These are phyloP conservation scores for Posidonia oceanica DNA, from an alignment of 116 monocot genomes.

Conservation along the genomic window DNA sequence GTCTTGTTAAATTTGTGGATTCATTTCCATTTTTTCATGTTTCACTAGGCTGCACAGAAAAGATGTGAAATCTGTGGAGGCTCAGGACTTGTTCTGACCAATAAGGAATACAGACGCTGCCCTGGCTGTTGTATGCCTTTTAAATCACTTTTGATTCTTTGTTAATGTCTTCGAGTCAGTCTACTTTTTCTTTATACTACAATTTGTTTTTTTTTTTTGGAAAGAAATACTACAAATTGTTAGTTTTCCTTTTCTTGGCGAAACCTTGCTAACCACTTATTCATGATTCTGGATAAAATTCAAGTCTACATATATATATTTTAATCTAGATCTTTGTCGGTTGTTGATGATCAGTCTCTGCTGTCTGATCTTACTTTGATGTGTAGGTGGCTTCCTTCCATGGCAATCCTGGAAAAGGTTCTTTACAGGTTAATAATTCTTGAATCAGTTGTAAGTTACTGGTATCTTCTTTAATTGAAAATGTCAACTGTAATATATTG, in stretches of 20 bases:
- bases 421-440: constrained; percentile 49
- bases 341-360: too few species aligned
- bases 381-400: constrained; percentile 87
- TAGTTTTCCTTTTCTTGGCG: too few species aligned
- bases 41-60: constrained; percentile 47
- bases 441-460: not conserved
- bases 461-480: too few species aligned
- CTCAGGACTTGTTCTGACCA: constrained; percentile 51
- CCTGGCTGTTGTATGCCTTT: constrained; percentile 59
- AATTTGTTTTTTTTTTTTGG: not conserved
- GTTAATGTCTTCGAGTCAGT: not conserved
- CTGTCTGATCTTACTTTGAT: not conserved
- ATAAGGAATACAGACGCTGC: constrained; percentile 45
- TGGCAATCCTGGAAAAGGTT: constrained; percentile 96
- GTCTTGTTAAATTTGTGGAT: too few species aligned
- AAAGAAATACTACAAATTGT: too few species aligned
- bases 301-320: too few species aligned
- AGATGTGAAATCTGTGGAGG: constrained; percentile 60
- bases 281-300: too few species aligned
- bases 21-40: not conserved
- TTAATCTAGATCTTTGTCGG: too few species aligned
- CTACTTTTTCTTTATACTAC: not conserved
- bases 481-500: too few species aligned
- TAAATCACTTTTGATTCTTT: not conserved
- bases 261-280: too few species aligned